Evolutionary conservation across 2,329 filamentous ascomycete genomes (phyloP).

Genomic region (Metarhizium brunneum): DNA sequence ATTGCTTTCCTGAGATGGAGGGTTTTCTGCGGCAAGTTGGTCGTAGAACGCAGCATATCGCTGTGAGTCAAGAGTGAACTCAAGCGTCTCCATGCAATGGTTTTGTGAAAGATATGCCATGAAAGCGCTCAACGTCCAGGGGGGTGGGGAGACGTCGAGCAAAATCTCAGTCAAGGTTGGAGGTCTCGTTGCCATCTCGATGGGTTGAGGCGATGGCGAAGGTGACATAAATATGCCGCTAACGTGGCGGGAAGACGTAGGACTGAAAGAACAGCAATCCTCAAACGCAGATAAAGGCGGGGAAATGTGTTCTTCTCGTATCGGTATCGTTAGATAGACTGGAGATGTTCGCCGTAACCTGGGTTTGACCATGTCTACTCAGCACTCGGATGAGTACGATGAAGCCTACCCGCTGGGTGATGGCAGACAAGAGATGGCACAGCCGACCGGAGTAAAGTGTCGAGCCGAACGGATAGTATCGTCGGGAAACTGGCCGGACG

Average conservation of each 20-base stretch:
- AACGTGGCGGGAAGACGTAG: constrained; percentile 35
- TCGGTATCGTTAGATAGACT: constrained; percentile 29
- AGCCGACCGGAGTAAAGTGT: not conserved
- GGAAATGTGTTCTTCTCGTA: constrained; percentile 32
- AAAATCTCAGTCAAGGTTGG: constrained; percentile 83
- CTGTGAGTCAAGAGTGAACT: constrained; percentile 92
- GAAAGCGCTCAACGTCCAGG: constrained; percentile 86
- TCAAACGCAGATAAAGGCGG: constrained; percentile 35
- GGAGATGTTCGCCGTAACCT: constrained; percentile 35
- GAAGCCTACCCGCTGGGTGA: not conserved
- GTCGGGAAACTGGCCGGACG: not conserved
- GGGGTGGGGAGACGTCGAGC: constrained; percentile 72
- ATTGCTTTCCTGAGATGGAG: constrained; percentile 32
- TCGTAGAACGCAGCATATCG: constrained; percentile 60
- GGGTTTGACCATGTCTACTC: constrained; percentile 21
- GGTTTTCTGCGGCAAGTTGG: constrained; percentile 29
- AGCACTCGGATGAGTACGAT: not conserved
- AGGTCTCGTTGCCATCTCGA: constrained; percentile 24
- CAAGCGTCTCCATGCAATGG: constrained; percentile 90
- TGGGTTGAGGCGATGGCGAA: constrained; percentile 23
- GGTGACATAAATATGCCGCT: constrained; percentile 39
- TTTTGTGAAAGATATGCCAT: constrained; percentile 96
- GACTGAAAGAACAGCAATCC: constrained; percentile 33
- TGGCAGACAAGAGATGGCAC: not conserved
- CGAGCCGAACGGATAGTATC: not conserved